These are phyloP conservation scores for Pythium vanterpoolii DNA, from an alignment of 352 stramenopile genomes.

Conservation along the genomic window DNA sequence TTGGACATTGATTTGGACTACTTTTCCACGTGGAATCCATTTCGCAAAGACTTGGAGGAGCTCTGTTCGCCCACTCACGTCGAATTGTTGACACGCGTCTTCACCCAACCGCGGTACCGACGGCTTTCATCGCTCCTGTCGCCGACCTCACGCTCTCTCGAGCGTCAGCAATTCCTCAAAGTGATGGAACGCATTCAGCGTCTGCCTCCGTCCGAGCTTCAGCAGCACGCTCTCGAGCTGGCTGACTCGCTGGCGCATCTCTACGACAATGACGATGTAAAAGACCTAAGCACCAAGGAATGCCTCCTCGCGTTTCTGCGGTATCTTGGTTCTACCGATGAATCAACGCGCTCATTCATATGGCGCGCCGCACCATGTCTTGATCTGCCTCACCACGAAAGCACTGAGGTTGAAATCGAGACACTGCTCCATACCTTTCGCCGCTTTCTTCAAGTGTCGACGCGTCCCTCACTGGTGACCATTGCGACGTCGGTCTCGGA, in stretches of 20 bases:
- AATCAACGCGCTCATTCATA: slow-evolving; percentile 26
- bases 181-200: slow-evolving; percentile 36
- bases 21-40: slow-evolving; percentile 87
- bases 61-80: neutral
- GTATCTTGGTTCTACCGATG: slow-evolving; percentile 8
- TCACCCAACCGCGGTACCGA: slow-evolving; percentile 40
- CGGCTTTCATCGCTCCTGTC: slow-evolving; percentile 17
- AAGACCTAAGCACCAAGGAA: neutral
- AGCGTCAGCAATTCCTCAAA: slow-evolving; percentile 31
- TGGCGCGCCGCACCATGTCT: slow-evolving; percentile 58
- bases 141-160: slow-evolving; percentile 22
- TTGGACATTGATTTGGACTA: slow-evolving; percentile 90
- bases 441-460: slow-evolving; percentile 33
- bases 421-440: neutral
- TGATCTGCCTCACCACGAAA: slow-evolving; percentile 68
- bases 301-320: slow-evolving; percentile 1
- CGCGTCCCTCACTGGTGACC: slow-evolving; percentile 56
- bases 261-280: slow-evolving; percentile 28
- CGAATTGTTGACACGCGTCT: slow-evolving; percentile 33
- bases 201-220: slow-evolving; percentile 5
- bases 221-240: neutral
- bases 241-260: slow-evolving; percentile 23
- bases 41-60: slow-evolving; percentile 57
- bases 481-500: slow-evolving; percentile 80
- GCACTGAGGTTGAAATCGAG: slow-evolving; percentile 46